Conservation (phyloP, 805 yeast genomes). For the Candida golubevii region DNA sequence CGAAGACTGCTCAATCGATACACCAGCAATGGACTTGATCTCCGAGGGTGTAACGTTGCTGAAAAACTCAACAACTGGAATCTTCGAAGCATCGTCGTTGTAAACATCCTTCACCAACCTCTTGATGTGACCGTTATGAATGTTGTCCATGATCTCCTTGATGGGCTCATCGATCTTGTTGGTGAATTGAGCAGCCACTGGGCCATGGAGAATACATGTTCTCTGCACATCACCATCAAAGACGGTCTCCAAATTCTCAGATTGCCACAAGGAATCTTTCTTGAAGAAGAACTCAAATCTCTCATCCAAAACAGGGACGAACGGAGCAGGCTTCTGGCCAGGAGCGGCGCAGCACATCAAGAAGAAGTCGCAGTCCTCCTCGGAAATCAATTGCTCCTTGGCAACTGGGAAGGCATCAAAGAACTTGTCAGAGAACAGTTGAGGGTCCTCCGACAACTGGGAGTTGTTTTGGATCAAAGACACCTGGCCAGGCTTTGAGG, state of each 20-base stretch:
- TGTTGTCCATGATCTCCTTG: slow-evolving; percentile 78
- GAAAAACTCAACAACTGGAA: slow-evolving; percentile 89
- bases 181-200: slow-evolving; percentile 94
- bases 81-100: slow-evolving; percentile 59
- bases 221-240: slow-evolving; percentile 95
- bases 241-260: slow-evolving; percentile 94
- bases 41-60: slow-evolving; percentile 57
- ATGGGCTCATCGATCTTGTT: slow-evolving; percentile 88
- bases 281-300: slow-evolving; percentile 94
- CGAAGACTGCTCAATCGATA: slow-evolving; percentile 28
- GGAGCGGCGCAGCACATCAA: slow-evolving; percentile 79
- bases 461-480: slow-evolving; percentile 73
- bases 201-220: slow-evolving; percentile 98
- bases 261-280: slow-evolving; percentile 99
- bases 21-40: slow-evolving; percentile 28
- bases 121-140: slow-evolving; percentile 86
- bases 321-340: slow-evolving; percentile 94
- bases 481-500: slow-evolving; percentile 44
- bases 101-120: slow-evolving; percentile 67
- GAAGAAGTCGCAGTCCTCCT: slow-evolving; percentile 94
- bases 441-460: slow-evolving; percentile 63
- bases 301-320: slow-evolving; percentile 91
- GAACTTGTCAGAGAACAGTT: slow-evolving; percentile 52
- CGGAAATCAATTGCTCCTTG: slow-evolving; percentile 76
- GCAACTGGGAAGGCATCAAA: slow-evolving; percentile 71